phyloP scores from a whole-genome alignment of 2,329 filamentous ascomycete genomes.

The Saccharata proteae region DNA sequence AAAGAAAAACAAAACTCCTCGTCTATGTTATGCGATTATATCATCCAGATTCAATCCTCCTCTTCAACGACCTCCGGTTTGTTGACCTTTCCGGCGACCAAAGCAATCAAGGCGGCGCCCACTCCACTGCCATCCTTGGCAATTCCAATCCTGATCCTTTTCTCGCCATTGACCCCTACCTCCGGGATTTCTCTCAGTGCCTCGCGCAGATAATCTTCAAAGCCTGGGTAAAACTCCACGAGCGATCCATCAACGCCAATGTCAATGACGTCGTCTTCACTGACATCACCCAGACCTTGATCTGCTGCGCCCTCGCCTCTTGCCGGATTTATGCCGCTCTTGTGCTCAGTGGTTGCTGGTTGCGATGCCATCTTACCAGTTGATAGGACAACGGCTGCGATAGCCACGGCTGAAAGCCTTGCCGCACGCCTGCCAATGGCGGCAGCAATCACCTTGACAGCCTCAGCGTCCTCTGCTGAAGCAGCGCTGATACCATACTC shows the following conservation, averaged over 20 bases:
- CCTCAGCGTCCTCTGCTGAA: constrained; percentile 72
- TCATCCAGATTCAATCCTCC: constrained; percentile 1
- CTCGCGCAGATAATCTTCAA: constrained; percentile 78
- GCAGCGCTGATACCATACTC: constrained; percentile 65
- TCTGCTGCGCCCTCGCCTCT: constrained; percentile 14
- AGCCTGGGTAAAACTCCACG: constrained; percentile 91
- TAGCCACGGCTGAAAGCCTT: constrained; percentile 73
- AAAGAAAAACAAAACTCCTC: no score
- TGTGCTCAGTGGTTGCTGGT: constrained; percentile 24
- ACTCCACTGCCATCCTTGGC: constrained; percentile 94
- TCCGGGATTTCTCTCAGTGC: constrained; percentile 64
- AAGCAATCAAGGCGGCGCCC: constrained; percentile 88
- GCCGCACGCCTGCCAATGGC: constrained; percentile 84
- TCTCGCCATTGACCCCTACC: constrained; percentile 67
- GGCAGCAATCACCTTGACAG: constrained; percentile 70
- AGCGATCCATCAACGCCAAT: constrained; percentile 90
- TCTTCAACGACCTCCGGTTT: constrained; percentile 5
- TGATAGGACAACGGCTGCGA: constrained; percentile 72
- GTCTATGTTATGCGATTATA: no score
- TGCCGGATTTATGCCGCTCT: constrained; percentile 20
- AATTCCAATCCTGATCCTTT: constrained; percentile 84
- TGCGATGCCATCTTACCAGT: constrained; percentile 52
- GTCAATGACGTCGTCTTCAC: constrained; percentile 62
- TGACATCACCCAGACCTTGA: constrained; percentile 17
- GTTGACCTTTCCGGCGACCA: constrained; percentile 57